Evolutionary conservation across 2,329 filamentous ascomycete species (phyloP), one percentile per base, ranked within the genome.

Genomic region (Ascochyta rabiei): DNA sequence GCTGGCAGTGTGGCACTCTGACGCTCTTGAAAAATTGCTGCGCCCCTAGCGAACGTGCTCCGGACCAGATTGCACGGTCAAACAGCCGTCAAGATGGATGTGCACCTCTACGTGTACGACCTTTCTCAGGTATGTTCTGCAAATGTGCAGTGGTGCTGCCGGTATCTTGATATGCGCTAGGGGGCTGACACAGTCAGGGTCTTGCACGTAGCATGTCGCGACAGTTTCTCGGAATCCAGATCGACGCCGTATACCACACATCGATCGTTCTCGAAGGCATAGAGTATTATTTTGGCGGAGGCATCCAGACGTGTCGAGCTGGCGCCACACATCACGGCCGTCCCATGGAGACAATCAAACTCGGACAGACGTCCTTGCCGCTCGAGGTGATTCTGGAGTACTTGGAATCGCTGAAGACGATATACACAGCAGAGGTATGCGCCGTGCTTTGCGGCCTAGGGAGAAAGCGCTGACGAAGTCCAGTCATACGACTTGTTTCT

Each of bases 191-290:
- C 26, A 37, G 38, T 2, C 19, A 84, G 82, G 83, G 83, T 64
- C 77, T 86, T 61, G 83, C 83, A 46, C 77, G 82, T 24, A 61
- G 62, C 30, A 83, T 86, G 72, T 86, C 83, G 12, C 73, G 71
- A 44, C 77, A 82, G 42, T 79, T 89, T 40, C 82, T 88, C 4
- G 87, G 87, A 1, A 84, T 82, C 1, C 86, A 89, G 47, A 90
- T 97, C 44, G 93, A 98, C 74, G 95, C 95, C 48, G 86, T 99
- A 48, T 98, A 98, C 66, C 95, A 99, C 74, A 98, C 95, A 0
- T 91, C 93, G 0, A 87, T 99, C 48, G 88, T 96, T 37, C 81
- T 98, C 34, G 84, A 87, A 47, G 87, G 88, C n/a, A 83, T 89
- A 45, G 95, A 99, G 76, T 97, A 96, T 74, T 86, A 93, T 67